Conservation (phyloP, 441 rosid species). For the Dalechampia spathulata region DNA sequence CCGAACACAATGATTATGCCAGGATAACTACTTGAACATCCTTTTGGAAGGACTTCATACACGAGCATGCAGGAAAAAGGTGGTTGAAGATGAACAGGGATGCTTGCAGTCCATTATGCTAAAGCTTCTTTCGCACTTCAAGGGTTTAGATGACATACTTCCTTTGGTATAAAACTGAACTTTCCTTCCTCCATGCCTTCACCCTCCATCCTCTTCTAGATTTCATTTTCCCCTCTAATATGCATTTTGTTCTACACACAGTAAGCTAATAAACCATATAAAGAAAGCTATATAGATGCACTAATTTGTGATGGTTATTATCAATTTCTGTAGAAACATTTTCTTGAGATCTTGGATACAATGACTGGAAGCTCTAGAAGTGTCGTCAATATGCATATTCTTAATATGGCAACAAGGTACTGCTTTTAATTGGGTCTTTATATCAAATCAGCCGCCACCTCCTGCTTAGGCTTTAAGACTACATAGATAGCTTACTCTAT, state of each 20-base stretch:
- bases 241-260: too few species aligned
- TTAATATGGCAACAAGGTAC: conserved; percentile 67
- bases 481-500: not conserved
- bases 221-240: not conserved
- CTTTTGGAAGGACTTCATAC: conserved; percentile 53
- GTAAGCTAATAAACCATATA: not conserved
- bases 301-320: conserved; percentile 11
- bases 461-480: not conserved
- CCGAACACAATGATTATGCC: conserved; percentile 18
- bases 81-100: conserved; percentile 58
- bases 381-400: conserved; percentile 57
- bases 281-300: not conserved
- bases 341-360: conserved; percentile 71
- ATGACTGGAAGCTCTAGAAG: conserved; percentile 58
- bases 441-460: not conserved
- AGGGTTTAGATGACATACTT: conserved; percentile 53
- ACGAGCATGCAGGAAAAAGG: conserved; percentile 39
- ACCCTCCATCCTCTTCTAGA: not conserved
- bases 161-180: conserved; percentile 43
- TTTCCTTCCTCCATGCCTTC: not conserved
- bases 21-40: conserved; percentile 51
- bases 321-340: conserved; percentile 49
- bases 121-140: conserved; percentile 68
- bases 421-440: not conserved
- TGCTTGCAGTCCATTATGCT: conserved; percentile 69